Evolutionary conservation across 352 stramenopile genomes (phyloP).

Genomic region (Pythium dissimile): DNA sequence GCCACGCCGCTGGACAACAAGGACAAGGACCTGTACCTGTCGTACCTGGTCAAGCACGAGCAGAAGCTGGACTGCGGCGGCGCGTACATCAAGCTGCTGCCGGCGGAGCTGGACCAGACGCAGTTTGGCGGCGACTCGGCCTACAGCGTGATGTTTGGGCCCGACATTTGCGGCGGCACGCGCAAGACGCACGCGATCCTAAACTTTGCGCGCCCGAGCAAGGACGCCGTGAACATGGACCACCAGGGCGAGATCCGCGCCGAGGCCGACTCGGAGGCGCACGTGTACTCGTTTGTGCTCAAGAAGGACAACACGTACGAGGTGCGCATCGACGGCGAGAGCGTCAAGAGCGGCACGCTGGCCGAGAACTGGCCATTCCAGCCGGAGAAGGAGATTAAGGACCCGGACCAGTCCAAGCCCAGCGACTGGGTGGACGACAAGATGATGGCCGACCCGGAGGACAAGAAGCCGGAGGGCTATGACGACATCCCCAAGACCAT

Average conservation of each 20-base stretch:
- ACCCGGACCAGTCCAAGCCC: slow-evolving; percentile 96
- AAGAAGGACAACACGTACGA: slow-evolving; percentile 97
- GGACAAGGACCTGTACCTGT: slow-evolving; percentile 90
- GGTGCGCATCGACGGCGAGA: slow-evolving; percentile 96
- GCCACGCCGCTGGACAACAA: slow-evolving; percentile 86
- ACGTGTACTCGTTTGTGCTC: slow-evolving; percentile 98
- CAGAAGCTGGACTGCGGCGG: slow-evolving; percentile 98
- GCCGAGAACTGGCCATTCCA: slow-evolving; percentile 97
- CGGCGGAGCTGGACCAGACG: slow-evolving; percentile 86
- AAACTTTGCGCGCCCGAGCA: slow-evolving; percentile 95
- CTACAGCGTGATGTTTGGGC: slow-evolving; percentile 99
- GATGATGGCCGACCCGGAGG: slow-evolving; percentile 93
- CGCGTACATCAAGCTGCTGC: slow-evolving; percentile 99
- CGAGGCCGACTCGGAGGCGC: slow-evolving; percentile 85
- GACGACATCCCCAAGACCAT: slow-evolving; percentile 97
- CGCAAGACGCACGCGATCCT: slow-evolving; percentile 98
- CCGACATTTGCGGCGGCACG: slow-evolving; percentile 97
- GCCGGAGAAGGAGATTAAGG: slow-evolving; percentile 94
- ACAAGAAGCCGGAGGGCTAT: slow-evolving; percentile 95
- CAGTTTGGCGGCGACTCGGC: slow-evolving; percentile 95
- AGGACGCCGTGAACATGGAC: slow-evolving; percentile 91
- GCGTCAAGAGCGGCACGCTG: slow-evolving; percentile 89
- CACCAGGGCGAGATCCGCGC: slow-evolving; percentile 80
- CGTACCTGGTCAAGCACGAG: slow-evolving; percentile 99
- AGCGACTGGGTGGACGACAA: slow-evolving; percentile 96